A percentile compares a stretch with the other conserved stretches of the same genome.
Evolutionary conservation across 768 basidiomycete species (phyloP).

Genomic region (Pleurotus salmoneostramineus): DNA sequence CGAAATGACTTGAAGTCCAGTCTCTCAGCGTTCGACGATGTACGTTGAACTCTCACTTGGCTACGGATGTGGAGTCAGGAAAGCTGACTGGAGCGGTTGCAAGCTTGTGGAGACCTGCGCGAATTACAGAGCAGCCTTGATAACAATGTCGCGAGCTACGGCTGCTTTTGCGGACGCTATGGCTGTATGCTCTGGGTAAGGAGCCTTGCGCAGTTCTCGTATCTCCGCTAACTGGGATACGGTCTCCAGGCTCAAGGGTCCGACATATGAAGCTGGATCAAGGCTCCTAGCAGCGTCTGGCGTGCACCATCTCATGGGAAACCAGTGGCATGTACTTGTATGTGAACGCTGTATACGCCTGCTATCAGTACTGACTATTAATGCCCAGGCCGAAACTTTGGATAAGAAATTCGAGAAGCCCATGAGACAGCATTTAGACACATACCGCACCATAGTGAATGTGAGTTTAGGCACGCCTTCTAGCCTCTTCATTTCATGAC

Average conservation of each 20-base stretch:
- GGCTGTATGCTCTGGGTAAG: conserved; percentile 79
- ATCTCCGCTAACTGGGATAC: not conserved
- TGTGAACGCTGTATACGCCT: conserved; percentile 20
- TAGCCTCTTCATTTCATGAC: not conserved
- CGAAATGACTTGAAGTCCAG: conserved; percentile 73
- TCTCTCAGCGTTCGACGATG: conserved; percentile 78
- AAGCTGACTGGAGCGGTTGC: not conserved
- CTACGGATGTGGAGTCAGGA: not conserved
- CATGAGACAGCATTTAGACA: conserved; percentile 78
- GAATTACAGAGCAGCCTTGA: conserved; percentile 75
- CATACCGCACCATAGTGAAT: conserved; percentile 68
- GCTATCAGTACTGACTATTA: not conserved
- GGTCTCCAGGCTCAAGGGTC: conserved; percentile 62
- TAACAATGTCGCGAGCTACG: conserved; percentile 79
- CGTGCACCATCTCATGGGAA: conserved; percentile 86
- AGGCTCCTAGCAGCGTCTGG: conserved; percentile 84
- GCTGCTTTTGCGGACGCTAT: conserved; percentile 85
- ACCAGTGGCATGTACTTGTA: conserved; percentile 90
- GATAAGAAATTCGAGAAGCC: conserved; percentile 90
- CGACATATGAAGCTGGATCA: conserved; percentile 75
- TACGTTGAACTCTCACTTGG: conserved; percentile 28
- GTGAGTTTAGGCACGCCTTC: conserved; percentile 33
- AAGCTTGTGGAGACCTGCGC: conserved; percentile 77
- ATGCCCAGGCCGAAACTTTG: conserved; percentile 69
- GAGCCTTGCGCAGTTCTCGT: not conserved